Percentiles rank a stretch among this genome's conserved stretches.
These are phyloP conservation scores for Ceratocystis eucalypticola DNA, from an alignment of 2,329 filamentous ascomycete genomes.

Conservation along the genomic window DNA sequence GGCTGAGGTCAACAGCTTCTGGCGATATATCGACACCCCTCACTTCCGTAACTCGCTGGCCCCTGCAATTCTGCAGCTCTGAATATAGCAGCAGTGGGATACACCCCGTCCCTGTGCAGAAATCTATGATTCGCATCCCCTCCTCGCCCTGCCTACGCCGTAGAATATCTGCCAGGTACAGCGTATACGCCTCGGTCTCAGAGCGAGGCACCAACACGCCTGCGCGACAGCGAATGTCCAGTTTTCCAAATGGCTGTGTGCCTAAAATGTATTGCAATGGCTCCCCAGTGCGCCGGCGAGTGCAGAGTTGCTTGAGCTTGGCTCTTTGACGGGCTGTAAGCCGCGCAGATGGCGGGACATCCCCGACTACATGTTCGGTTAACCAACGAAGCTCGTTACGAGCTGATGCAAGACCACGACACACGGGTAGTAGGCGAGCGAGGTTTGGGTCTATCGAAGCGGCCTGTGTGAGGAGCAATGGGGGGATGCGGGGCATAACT, in stretches of 20 bases:
- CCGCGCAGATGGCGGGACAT: slow-evolving; percentile 16
- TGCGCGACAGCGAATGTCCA: slow-evolving; percentile 62
- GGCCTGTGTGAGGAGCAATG: slow-evolving; percentile 42
- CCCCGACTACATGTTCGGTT: slow-evolving; percentile 39
- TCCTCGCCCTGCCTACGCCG: slow-evolving; percentile 12
- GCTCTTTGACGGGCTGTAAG: neutral
- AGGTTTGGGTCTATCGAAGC: slow-evolving; percentile 41
- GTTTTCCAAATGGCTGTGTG: slow-evolving; percentile 70
- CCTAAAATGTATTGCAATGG: slow-evolving; percentile 86
- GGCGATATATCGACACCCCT: slow-evolving; percentile 61
- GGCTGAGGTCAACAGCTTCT: slow-evolving; percentile 50
- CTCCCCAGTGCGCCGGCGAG: slow-evolving; percentile 43
- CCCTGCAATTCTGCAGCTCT: slow-evolving; percentile 36
- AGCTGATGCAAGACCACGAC: slow-evolving; percentile 49
- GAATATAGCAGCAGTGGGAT: slow-evolving; percentile 66
- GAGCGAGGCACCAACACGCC: slow-evolving; percentile 78
- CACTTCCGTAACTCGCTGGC: slow-evolving; percentile 34
- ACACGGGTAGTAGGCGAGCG: slow-evolving; percentile 47
- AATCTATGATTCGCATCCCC: slow-evolving; percentile 51
- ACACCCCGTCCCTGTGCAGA: slow-evolving; percentile 86
- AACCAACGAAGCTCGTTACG: slow-evolving; percentile 63
- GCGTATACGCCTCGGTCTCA: slow-evolving; percentile 58
- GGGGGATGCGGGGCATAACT: slow-evolving; percentile 50
- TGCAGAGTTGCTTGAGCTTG: slow-evolving; percentile 29
- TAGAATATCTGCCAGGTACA: slow-evolving; percentile 39